A percentile compares a stretch with the other conserved stretches of the same genome.
These are phyloP conservation scores for Casaregolazyma lundiana DNA, from an alignment of 1,139 yeast genomes.

Conservation along the genomic window DNA sequence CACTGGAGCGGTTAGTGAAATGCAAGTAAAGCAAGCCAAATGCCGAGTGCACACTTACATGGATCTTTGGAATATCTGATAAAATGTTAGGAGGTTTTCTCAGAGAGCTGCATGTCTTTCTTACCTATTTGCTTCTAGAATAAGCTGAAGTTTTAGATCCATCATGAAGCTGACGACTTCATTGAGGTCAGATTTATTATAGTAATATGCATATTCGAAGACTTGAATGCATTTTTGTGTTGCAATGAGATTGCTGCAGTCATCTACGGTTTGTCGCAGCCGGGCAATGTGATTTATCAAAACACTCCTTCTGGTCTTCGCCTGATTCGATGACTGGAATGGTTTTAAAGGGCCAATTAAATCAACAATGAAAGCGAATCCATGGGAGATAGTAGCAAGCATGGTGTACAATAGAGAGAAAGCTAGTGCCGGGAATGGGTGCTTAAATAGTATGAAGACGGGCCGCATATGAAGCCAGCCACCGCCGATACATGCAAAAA, in stretches of 20 bases:
- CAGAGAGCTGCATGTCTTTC: neutral
- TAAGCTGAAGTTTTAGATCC: conserved; percentile 6
- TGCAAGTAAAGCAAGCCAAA: neutral
- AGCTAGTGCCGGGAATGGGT: neutral
- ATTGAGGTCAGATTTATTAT: neutral
- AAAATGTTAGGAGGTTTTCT: too few species aligned
- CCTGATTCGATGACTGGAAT: neutral
- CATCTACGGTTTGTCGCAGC: neutral
- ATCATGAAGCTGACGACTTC: conserved; percentile 1
- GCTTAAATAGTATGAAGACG: neutral
- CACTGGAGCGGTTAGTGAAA: conserved; percentile 1
- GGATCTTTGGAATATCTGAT: neutral
- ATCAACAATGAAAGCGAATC: neutral
- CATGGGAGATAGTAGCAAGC: neutral
- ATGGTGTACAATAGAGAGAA: neutral
- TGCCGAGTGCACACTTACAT: neutral
- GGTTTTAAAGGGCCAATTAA: neutral
- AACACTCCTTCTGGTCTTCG: neutral
- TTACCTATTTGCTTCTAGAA: conserved; percentile 2
- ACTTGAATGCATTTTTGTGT: neutral
- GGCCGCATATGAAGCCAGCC: too few species aligned
- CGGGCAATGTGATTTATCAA: neutral
- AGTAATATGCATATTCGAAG: neutral
- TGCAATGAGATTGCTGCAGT: neutral
- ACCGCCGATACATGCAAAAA: neutral